Base-by-base conservation (phyloP, 2,329 filamentous ascomycete species). In the Massarina eburnea region DNA sequence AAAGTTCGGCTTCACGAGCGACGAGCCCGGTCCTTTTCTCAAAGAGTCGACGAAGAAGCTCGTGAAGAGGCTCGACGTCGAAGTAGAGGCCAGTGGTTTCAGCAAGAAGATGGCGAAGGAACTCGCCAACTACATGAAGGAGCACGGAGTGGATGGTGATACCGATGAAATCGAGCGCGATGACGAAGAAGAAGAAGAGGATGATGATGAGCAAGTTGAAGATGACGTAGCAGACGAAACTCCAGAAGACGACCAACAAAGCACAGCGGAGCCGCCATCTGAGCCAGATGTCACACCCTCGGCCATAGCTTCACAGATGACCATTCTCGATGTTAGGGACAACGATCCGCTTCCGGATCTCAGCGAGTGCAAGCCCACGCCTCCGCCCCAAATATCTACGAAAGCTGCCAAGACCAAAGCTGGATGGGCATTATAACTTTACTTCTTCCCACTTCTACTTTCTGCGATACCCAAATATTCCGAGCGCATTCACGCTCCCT, bases 71-170 rank as follows among this genome's bases (percentile, higher is more conserved):
- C 72, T 99, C 14, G 95, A 99, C 71, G 85, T 95, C 14, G 83
- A 89, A 24, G 91, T 95, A 1, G 88, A 95, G 64, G 94, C 94
- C 0, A 95, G 90, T 2, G 94, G 94, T 0, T 97, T 99, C 70
- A 95, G 90, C 17, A 95, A 87, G 76, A 97, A 96, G 74, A 96
- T 96, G 87, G 82, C 90, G 14, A 95, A 94, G 70, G 94, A 99
- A 58, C 75, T 99, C 14, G 94, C 96, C 65, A 81, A 83, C 8
- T 96, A 95, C 55, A 94, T 99, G 74, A 86, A 91, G 65, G 81
- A 84, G 41, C 78, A 85, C 36, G 82, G 81, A 8, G 77, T 80
- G 10, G 80, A 83, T 51, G 76, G 77, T 2, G 77, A 80, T 57
- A 74, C 76, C 17, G 66, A 64, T 24, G 69, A 64, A 8, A 54